phyloP scores from a whole-genome alignment of 768 basidiomycete species.

The Boletus vinaceobasis region DNA sequence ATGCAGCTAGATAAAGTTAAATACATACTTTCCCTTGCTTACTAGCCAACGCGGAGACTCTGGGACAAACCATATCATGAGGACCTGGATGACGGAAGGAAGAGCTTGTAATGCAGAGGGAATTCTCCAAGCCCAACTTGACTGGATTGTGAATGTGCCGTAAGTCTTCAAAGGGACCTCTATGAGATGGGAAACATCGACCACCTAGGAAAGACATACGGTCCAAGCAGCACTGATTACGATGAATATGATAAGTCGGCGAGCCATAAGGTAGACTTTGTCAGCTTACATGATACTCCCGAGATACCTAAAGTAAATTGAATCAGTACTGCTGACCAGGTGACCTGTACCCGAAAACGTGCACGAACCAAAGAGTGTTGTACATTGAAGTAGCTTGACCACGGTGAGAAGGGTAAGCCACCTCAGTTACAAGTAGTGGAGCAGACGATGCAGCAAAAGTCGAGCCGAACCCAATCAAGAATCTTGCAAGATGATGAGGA shows the following conservation, averaged over 20 bases:
- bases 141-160: neutral
- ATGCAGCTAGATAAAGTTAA: neutral
- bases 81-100: neutral
- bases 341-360: neutral
- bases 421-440: neutral
- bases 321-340: too few relatives aligned
- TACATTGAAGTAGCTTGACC: neutral
- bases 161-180: neutral
- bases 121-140: neutral
- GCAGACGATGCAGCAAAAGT: neutral
- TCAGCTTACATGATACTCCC: neutral
- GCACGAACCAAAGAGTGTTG: neutral
- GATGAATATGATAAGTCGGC: neutral
- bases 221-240: neutral
- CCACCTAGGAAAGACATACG: neutral
- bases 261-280: neutral
- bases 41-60: neutral
- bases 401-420: neutral
- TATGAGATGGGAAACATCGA: neutral
- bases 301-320: neutral
- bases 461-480: neutral
- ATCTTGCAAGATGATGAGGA: neutral
- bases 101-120: neutral
- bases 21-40: neutral
- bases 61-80: neutral